These are phyloP conservation scores for Debaryomyces prosopidis DNA, from an alignment of 805 yeast species.

Conservation along the genomic window DNA sequence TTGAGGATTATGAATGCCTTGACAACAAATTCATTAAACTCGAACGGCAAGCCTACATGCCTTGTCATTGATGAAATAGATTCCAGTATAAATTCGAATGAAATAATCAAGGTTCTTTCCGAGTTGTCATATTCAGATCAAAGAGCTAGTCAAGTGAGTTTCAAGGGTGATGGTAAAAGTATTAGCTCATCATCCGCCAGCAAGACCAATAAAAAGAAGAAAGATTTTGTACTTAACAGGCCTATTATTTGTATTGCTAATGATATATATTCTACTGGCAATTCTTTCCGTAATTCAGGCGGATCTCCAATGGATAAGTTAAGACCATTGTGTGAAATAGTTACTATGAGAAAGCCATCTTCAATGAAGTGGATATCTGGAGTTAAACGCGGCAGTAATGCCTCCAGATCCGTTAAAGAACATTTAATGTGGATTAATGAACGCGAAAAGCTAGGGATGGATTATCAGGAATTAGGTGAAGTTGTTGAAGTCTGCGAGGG, in stretches of 20 bases:
- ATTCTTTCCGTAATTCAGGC: slow-evolving; percentile 21
- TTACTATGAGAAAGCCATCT: slow-evolving; percentile 63
- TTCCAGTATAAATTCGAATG: slow-evolving; percentile 34
- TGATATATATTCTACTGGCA: slow-evolving; percentile 61
- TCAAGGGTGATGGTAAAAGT: slow-evolving; percentile 3
- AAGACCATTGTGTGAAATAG: slow-evolving; percentile 70
- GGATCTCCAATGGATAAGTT: slow-evolving; percentile 67
- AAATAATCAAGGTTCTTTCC: slow-evolving; percentile 48
- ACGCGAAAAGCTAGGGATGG: slow-evolving; percentile 51
- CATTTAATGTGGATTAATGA: slow-evolving; percentile 49
- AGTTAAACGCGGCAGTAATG: slow-evolving; percentile 38
- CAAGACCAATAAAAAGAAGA: slow-evolving; percentile 27
- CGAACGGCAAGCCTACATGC: slow-evolving; percentile 76
- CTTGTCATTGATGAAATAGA: slow-evolving; percentile 89
- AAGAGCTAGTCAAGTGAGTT: slow-evolving; percentile 38
- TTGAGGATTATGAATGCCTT: slow-evolving; percentile 53
- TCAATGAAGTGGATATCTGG: slow-evolving; percentile 44
- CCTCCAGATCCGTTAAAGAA: slow-evolving; percentile 37
- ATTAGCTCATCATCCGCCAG: slow-evolving; percentile 11
- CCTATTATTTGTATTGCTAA: slow-evolving; percentile 94
- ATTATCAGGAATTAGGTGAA: slow-evolving; percentile 56
- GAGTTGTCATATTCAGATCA: slow-evolving; percentile 62
- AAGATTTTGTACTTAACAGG: slow-evolving; percentile 52
- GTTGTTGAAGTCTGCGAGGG: slow-evolving; percentile 72
- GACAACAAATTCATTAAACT: slow-evolving; percentile 55